Evolutionary conservation across 495 filamentous ascomycete species (phyloP).

Genomic region (Aspergillus mulundensis): DNA sequence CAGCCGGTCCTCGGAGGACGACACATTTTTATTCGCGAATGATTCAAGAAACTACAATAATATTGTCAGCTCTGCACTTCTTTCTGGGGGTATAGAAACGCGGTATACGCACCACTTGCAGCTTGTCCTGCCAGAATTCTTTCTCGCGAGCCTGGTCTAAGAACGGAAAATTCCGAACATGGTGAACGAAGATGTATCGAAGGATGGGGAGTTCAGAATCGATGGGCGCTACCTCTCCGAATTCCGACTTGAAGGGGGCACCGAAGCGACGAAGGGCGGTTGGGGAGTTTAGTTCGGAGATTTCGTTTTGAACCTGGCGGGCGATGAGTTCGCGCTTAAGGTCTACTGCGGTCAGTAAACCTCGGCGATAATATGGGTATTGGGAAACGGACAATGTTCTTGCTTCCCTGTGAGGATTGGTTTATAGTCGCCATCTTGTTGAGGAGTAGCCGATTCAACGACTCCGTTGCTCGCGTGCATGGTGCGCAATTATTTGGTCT

Average conservation of each 20-base stretch:
- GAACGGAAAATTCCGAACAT: constrained; percentile 97
- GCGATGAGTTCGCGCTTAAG: constrained; percentile 93
- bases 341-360: constrained; percentile 55
- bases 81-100: background rate
- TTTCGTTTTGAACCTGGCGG: constrained; percentile 83
- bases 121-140: constrained; percentile 98
- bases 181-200: constrained; percentile 95
- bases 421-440: constrained; percentile 23
- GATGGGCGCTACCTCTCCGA: constrained; percentile 86
- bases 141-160: constrained; percentile 93
- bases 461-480: constrained; percentile 17
- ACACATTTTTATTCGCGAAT: constrained; percentile 97
- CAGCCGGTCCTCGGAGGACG: constrained; percentile 89
- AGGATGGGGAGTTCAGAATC: constrained; percentile 93
- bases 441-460: background rate
- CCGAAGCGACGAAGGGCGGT: constrained; percentile 94
- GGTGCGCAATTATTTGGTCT: constrained; percentile 8
- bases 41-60: constrained; percentile 79
- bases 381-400: constrained; percentile 74
- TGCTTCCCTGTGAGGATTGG: constrained; percentile 87
- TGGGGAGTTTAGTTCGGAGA: constrained; percentile 85
- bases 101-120: constrained; percentile 73
- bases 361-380: background rate
- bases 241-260: constrained; percentile 87
- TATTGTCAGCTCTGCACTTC: background rate